Conservation (phyloP, 306 rosid species). For the Potentilla sterilis region DNA sequence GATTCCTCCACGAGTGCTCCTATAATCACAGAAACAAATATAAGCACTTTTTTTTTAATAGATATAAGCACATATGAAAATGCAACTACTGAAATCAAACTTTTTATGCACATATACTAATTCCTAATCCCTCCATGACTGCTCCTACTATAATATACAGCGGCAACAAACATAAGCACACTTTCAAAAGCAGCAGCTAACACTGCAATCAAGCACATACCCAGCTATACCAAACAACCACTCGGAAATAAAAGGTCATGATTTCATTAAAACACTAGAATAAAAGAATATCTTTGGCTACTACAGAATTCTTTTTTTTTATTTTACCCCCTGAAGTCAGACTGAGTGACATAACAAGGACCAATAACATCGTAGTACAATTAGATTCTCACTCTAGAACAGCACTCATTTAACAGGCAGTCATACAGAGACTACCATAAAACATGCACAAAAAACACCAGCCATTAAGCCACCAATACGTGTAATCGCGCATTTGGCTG, state of each 20-base stretch:
- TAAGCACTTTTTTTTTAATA: not conserved
- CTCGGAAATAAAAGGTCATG: not conserved
- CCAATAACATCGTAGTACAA: not conserved
- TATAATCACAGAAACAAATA: conserved; percentile 4
- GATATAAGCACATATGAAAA: not conserved
- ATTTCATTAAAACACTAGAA: not conserved
- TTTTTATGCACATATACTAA: not conserved
- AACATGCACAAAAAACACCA: not conserved
- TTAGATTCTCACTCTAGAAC: not conserved
- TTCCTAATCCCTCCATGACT: not conserved
- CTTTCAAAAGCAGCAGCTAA: not conserved
- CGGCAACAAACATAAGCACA: not conserved
- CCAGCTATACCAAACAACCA: not conserved
- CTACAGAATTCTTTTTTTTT: not conserved
- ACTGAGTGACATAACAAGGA: not conserved
- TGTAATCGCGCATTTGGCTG: not conserved
- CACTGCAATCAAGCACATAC: not conserved
- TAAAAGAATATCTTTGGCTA: not conserved
- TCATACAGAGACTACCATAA: not conserved
- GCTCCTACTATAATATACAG: not conserved
- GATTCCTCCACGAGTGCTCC: conserved; percentile 54
- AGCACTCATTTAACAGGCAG: not conserved
- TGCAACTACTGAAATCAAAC: not conserved
- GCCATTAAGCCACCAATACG: not conserved
- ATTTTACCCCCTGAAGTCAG: not conserved